Evolutionary conservation across 352 stramenopile species (phyloP).

Genomic region (Globisporangium recalcitrans): DNA sequence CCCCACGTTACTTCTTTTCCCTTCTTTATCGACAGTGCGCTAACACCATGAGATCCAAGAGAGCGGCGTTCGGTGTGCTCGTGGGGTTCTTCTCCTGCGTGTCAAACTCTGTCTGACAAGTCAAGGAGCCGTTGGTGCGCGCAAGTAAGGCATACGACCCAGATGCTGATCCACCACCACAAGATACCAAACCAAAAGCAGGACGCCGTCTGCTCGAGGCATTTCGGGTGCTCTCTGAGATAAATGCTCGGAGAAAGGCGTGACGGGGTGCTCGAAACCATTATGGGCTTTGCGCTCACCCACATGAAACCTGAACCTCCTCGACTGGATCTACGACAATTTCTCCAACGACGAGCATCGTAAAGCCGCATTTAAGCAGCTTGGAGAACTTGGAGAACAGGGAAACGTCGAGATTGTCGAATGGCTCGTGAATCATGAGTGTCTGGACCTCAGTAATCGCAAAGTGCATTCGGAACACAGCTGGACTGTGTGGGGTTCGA

Average conservation of each 20-base stretch:
- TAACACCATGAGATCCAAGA: not conserved
- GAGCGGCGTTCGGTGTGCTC: not conserved
- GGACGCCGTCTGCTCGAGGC: not conserved
- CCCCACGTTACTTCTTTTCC: not conserved
- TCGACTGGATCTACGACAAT: constrained; percentile 3
- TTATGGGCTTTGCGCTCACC: not conserved
- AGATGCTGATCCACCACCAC: no score
- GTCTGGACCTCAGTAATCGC: not conserved
- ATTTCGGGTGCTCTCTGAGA: not conserved
- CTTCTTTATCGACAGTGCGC: not conserved
- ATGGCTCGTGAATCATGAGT: not conserved
- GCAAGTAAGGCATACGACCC: not conserved
- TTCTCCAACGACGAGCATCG: not conserved
- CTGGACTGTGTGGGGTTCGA: not conserved
- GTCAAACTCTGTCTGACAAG: not conserved
- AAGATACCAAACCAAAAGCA: no score
- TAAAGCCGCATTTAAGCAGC: not conserved
- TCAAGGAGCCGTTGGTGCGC: not conserved
- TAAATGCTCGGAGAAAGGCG: not conserved
- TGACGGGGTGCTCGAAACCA: not conserved
- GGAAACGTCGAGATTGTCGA: not conserved
- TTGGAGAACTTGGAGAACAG: not conserved
- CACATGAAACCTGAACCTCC: not conserved
- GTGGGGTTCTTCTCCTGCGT: not conserved
- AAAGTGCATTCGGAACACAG: not conserved